Conservation (phyloP, 345 rosid genomes). For the Sonneratia alba region DNA sequence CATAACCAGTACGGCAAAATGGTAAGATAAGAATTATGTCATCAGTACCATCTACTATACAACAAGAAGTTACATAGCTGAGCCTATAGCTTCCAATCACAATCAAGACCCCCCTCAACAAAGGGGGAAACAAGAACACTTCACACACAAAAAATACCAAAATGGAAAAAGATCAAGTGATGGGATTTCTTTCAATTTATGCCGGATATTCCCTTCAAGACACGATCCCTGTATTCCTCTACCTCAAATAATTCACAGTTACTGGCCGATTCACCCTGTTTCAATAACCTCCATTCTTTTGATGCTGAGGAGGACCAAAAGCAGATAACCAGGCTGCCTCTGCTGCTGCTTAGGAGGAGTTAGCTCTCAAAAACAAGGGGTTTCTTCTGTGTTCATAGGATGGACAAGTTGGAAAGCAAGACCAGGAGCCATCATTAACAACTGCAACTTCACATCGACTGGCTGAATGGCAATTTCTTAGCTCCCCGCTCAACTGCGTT, state of each 20-base stretch:
- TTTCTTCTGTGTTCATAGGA: neutral
- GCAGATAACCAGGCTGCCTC: neutral
- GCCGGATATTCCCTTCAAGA: neutral
- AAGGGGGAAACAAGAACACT: neutral
- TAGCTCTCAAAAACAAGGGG: slow-evolving; percentile 1
- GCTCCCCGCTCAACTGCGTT: slow-evolving; percentile 58
- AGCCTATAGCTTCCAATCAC: neutral
- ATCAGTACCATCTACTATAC: neutral
- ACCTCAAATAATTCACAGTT: neutral
- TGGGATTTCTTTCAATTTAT: neutral
- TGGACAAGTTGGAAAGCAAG: neutral
- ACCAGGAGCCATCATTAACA: neutral
- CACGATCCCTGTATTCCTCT: neutral
- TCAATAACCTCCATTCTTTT: neutral
- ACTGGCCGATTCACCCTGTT: neutral
- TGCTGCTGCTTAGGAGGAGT: neutral
- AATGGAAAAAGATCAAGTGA: neutral
- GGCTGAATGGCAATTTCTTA: slow-evolving; percentile 52
- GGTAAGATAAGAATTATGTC: neutral
- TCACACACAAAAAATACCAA: neutral
- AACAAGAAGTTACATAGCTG: neutral
- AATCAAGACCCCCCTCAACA: neutral
- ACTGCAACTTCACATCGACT: slow-evolving; percentile 10
- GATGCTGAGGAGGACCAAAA: neutral
- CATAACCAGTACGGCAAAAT: neutral